Evolutionary conservation across 176 grass and related monocot species (phyloP).

Genomic region (Guadua angustifolia): DNA sequence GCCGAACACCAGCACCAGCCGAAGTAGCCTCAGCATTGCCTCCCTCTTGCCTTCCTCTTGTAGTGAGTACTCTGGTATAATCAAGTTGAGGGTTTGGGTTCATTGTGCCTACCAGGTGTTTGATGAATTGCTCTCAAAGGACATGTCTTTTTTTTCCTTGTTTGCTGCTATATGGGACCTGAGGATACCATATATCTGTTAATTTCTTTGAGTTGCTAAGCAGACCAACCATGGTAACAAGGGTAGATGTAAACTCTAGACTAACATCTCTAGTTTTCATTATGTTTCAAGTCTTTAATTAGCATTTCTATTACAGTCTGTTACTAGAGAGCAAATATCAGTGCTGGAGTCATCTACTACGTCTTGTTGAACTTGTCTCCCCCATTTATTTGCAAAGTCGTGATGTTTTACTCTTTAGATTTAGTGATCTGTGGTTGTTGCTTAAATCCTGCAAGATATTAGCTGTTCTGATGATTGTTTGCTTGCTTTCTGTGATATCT

Average conservation of each 20-base stretch:
- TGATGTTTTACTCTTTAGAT: background rate
- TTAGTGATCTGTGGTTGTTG: background rate
- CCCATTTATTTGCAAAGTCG: background rate
- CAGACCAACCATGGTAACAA: too few relatives aligned
- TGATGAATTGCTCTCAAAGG: too few relatives aligned
- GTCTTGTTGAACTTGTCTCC: background rate
- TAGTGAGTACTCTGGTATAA: too few relatives aligned
- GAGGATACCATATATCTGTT: too few relatives aligned
- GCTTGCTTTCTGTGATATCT: conserved; percentile 1
- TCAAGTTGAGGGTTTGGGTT: too few relatives aligned
- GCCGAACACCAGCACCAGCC: too few relatives aligned
- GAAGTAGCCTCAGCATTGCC: too few relatives aligned
- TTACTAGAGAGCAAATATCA: background rate
- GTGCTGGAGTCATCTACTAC: background rate
- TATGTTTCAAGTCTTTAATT: background rate
- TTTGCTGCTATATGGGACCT: too few relatives aligned
- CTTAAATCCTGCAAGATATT: background rate
- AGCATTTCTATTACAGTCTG: background rate
- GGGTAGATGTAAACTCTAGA: conserved; percentile 51
- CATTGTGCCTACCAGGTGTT: too few relatives aligned
- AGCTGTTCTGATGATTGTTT: background rate
- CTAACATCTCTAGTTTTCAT: conserved; percentile 6
- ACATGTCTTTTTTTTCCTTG: too few relatives aligned
- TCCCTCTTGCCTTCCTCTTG: too few relatives aligned
- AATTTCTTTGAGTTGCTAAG: too few relatives aligned